A percentile compares a stretch with the other conserved stretches of the same genome.
Evolutionary conservation across 495 filamentous ascomycete genomes (phyloP).

Genomic region (Oidiodendron maius): DNA sequence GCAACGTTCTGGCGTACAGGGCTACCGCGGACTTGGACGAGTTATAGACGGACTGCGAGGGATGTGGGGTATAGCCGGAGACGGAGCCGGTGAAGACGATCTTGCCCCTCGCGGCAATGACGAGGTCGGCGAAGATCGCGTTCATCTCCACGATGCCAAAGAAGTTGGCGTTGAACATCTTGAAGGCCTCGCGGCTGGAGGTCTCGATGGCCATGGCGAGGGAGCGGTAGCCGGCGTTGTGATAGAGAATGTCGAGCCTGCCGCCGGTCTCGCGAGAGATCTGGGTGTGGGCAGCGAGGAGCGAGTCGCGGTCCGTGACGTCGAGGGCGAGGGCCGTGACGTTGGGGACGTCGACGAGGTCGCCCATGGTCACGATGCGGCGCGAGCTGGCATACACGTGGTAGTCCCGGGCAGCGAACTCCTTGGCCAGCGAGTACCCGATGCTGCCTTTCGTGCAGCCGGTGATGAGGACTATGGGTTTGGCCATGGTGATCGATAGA

Average conservation of each 20-base stretch:
- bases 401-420: conserved; percentile 40
- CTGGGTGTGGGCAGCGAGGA: conserved; percentile 19
- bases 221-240: conserved; percentile 9
- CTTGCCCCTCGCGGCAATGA: conserved; percentile 4
- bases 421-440: conserved; percentile 46
- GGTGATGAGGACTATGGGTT: conserved; percentile 36
- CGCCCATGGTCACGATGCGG: conserved; percentile 31
- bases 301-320: conserved; percentile 23
- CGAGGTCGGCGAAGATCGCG: conserved; percentile 1
- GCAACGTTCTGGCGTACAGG: conserved; percentile 52
- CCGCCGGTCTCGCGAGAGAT: conserved; percentile 20
- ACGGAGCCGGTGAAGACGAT: conserved; percentile 7
- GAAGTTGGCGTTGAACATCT: conserved; percentile 9
- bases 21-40: conserved; percentile 61
- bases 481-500: conserved; percentile 22
- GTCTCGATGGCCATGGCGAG: conserved; percentile 3
- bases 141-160: conserved; percentile 2
- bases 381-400: conserved; percentile 54
- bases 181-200: background rate
- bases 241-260: conserved; percentile 7
- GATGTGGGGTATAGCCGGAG: conserved; percentile 1
- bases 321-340: conserved; percentile 33
- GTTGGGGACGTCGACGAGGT: conserved; percentile 20
- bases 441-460: conserved; percentile 48
- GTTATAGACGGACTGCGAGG: conserved; percentile 42